Base-by-base conservation (phyloP, 257 asterid genomes). In the Nicotiana benthamiana region DNA sequence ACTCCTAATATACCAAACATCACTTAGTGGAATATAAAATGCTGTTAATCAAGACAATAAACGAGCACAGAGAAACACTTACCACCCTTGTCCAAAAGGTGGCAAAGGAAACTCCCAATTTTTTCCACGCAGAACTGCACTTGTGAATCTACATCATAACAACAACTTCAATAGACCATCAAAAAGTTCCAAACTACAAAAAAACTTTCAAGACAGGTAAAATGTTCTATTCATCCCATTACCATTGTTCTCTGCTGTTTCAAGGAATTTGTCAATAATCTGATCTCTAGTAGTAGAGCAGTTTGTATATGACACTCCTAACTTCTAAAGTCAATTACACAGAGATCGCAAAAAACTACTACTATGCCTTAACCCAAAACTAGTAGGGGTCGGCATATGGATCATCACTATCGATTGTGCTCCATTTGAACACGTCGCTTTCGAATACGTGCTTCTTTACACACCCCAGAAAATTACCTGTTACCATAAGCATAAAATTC, bases 11-110 rank as follows among this genome's bases (percentile, higher is more conserved):
- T 70, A 22, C 22, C 34, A 70, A 40, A 13, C n/a, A n/a, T 70
- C 77, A 70, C 34, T 20, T 70, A 11, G 22, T 70, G 59, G 59
- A 70, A 20, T 70, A 43, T 22, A 51, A 80, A 20, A 65, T 77
- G 51, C 1, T 8, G n/a, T 16, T 17, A 18, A 13, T 46, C 18
- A 20, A 53, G 52, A 80, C 22, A 8, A 24, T 61, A 56, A 12
- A 9, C 16, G n/a, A 62, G 27, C 43, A 17, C 66, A 76, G 72
- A 81, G 59, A 40, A 80, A 18, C 11, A 83, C 93, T 87, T 82
- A 93, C 98, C 98, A 94, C 56, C 98, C 98, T 86, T 91, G 97
- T 24, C 98, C 98, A 85, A 92, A 94, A 30, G 98, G 98, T 18
- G 98, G 98, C 83, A 94, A 81, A 52, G 98, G 98, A 87, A 94